Evolutionary conservation across 305 asterid genomes (phyloP), one percentile per base, ranked within the genome.

Genomic region (Solanum chacoense): DNA sequence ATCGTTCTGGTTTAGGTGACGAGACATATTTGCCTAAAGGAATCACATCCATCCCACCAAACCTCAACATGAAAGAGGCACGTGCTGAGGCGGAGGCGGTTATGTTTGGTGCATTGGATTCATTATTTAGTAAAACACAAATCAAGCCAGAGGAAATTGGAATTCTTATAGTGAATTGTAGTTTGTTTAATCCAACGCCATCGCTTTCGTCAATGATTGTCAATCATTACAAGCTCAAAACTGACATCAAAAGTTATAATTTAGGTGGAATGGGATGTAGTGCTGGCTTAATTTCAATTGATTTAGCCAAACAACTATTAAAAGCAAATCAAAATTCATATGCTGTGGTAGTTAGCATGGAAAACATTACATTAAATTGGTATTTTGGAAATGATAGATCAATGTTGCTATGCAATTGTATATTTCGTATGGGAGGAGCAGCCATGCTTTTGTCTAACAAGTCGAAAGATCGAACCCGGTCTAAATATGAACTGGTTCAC

Each of bases 261-360:
- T 96, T 95, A 2, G 97, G 96, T 3, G 98, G 98, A 6, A 95
- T 95, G 98, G 97, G 96, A 1, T 95, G 98, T 91, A 93, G 97
- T 73, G 98, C 97, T 1, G 98, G 98, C 20, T 92, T 95, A 8
- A 94, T 95, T 8, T 93, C 97, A 11, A 86, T 94, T 2, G 97
- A 94, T 93, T 93, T 95, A 3, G 98, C 97, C 7, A 91, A 88
- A 3, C 95, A 94, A 65, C 91, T 95, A 0, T 94, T 94, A 9
- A 94, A 92, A 86, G 93, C 95, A 1, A 93, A 94, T 67, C 96
- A 93, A 4, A 90, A 92, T 78, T 87, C 94, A 6, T 92, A 91
- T 80, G 98, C 95, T 1, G 88, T 94, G 6, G 95, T 95, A 1
- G 96, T 94, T 20, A 95, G 96, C 88, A 94, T 95, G 2, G 98